These are phyloP conservation scores for Neonectria ditissima DNA, from an alignment of 2,329 filamentous ascomycete genomes.

Conservation along the genomic window DNA sequence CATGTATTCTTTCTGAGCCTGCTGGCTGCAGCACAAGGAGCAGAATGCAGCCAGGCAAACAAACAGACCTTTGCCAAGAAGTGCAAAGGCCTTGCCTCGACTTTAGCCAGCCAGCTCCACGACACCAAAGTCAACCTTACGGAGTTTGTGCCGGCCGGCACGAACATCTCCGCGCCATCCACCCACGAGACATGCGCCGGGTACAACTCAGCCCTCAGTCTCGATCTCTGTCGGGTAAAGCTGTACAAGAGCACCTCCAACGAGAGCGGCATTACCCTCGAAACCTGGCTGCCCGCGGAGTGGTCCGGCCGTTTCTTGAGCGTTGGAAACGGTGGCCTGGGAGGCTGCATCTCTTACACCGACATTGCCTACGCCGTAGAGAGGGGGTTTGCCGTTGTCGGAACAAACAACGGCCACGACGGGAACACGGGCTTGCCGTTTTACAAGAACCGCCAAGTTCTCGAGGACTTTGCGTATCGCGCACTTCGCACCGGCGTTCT, in stretches of 20 bases:
- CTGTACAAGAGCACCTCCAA: slow-evolving; percentile 46
- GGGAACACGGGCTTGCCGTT: slow-evolving; percentile 52
- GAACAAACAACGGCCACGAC: slow-evolving; percentile 64
- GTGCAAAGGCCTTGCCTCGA: slow-evolving; percentile 7
- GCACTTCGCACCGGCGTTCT: slow-evolving; percentile 61
- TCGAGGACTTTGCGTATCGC: slow-evolving; percentile 52
- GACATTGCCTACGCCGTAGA: slow-evolving; percentile 59
- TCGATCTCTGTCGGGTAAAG: slow-evolving; percentile 36
- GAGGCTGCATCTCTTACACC: slow-evolving; percentile 61
- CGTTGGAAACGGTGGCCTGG: slow-evolving; percentile 62
- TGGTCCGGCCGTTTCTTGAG: slow-evolving; percentile 60
- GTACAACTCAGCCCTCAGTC: slow-evolving; percentile 34
- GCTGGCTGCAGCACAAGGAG: neutral
- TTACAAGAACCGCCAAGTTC: slow-evolving; percentile 51
- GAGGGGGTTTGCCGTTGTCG: slow-evolving; percentile 60
- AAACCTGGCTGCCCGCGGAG: slow-evolving; percentile 60
- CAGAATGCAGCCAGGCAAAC: slow-evolving; percentile 1
- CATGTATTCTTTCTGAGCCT: neutral
- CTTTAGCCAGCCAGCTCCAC: slow-evolving; percentile 3
- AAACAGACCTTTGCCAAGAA: slow-evolving; percentile 13
- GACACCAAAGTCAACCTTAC: slow-evolving; percentile 21
- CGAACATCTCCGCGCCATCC: slow-evolving; percentile 45
- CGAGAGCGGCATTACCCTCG: slow-evolving; percentile 58
- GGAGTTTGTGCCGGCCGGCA: slow-evolving; percentile 16
- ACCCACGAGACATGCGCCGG: slow-evolving; percentile 53